Base-by-base conservation (phyloP, 2,329 filamentous ascomycete genomes). In the Xylariaceae sp. region DNA sequence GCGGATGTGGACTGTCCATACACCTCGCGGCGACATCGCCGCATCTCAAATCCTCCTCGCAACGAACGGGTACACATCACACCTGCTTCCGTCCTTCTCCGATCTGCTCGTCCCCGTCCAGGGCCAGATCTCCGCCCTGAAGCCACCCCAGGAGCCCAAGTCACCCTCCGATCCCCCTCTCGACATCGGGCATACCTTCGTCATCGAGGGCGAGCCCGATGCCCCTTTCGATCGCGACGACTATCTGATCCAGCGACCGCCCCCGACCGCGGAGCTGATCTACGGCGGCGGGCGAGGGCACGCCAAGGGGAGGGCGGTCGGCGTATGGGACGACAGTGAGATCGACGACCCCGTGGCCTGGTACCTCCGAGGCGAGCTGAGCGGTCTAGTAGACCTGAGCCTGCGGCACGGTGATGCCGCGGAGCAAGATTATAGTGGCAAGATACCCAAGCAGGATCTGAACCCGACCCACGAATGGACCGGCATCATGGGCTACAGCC, bases 61-160 rank as follows among this genome's bases (percentile, higher is more conserved):
- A 4, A 91, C 85, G 1, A 95, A 95, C 57, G 90, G 72, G 3
- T 94, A 95, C 62, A 90, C 88, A 0, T 87, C 87, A 1, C 74
- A 82, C 45, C 71, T 95, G 3, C 66, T 91, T 2, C 87, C 87
- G 0, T 59, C 68, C 26, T 83, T 91, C 52, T 70, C 76, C 8
- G 44, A 49, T 40, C 64, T 90, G 2, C 85, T 86, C 0, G 57
- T 68, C 33, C 90, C 90, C 0, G 81, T 86, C 2, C 73, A 86
- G 18, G 89, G 87, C 1, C 81, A 90, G 56, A 80, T 90, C 65
- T 77, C 76, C 32, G 77, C 83, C 1, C 71, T 90, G 16, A 54
- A 72, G 3, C 83, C 84, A 4, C 79, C 81, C 0, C 43, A 43
- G n/a, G 34, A 22, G 11, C 7, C 33, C 11, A 16, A 36, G 2